Conservation (phyloP, 305 asterid genomes). For the Lippia alba region DNA sequence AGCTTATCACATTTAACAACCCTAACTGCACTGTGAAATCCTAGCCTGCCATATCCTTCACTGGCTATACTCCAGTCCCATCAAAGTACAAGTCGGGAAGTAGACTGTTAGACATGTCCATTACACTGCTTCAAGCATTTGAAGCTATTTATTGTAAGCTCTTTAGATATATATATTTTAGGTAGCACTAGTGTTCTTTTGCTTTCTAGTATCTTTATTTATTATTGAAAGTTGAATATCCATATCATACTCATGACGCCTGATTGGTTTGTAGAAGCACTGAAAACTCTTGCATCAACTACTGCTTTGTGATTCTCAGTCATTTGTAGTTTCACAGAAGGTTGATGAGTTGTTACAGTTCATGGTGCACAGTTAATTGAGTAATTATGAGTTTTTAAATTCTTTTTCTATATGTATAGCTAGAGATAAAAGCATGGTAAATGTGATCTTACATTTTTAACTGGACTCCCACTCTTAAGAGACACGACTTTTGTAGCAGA, state of each 20-base stretch:
- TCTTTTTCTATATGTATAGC: background rate
- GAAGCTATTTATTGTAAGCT: background rate
- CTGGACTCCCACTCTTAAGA: too few relatives aligned
- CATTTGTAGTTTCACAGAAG: background rate
- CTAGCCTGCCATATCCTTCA: too few relatives aligned
- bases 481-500: too few relatives aligned
- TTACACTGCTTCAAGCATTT: too few relatives aligned
- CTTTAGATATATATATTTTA: background rate
- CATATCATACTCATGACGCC: background rate
- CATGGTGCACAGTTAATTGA: background rate
- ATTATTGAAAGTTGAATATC: background rate
- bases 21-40: too few relatives aligned
- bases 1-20: too few relatives aligned
- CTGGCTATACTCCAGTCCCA: too few relatives aligned
- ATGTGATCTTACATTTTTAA: too few relatives aligned
- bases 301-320: background rate
- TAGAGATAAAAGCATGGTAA: too few relatives aligned
- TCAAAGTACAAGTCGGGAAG: too few relatives aligned
- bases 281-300: background rate
- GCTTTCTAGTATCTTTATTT: background rate
- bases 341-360: background rate
- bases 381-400: background rate
- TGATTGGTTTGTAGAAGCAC: background rate
- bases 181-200: background rate
- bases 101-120: too few relatives aligned